phyloP scores from a whole-genome alignment of 257 asterid species.

The Eustoma russellianum region DNA sequence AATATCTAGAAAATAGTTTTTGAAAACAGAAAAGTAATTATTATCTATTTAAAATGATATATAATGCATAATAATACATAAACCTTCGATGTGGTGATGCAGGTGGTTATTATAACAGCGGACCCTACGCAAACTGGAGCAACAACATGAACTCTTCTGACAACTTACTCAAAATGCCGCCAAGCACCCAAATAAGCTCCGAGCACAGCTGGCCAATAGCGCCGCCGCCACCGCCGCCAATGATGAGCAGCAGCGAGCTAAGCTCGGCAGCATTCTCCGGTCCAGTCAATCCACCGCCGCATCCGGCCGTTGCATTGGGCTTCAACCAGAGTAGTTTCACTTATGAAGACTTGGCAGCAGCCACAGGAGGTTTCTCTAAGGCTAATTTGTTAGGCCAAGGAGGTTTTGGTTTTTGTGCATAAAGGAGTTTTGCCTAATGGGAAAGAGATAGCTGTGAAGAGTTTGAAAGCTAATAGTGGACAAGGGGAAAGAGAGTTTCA shows the following conservation, averaged over 20 bases:
- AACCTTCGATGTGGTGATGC: background rate
- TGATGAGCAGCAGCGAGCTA: conserved; percentile 47
- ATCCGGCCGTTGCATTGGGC: conserved; percentile 31
- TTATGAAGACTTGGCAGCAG: conserved; percentile 35
- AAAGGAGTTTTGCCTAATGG: conserved; percentile 46
- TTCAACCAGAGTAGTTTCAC: conserved; percentile 38
- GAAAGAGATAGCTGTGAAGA: conserved; percentile 39
- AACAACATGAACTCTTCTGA: conserved; percentile 26
- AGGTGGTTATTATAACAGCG: conserved; percentile 33
- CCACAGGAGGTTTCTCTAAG: conserved; percentile 31
- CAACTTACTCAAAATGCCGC: conserved; percentile 35
- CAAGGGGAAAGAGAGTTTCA: conserved; percentile 57
- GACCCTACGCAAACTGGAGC: conserved; percentile 26
- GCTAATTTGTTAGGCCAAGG: conserved; percentile 41
- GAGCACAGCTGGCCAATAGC: conserved; percentile 51
- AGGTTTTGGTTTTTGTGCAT: conserved; percentile 48
- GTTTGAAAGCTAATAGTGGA: conserved; percentile 42
- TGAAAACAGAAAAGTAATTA: too few species aligned
- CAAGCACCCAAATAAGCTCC: conserved; percentile 43
- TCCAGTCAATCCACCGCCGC: conserved; percentile 34
- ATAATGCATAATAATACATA: too few species aligned
- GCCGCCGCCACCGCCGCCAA: conserved; percentile 83
- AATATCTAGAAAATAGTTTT: too few species aligned
- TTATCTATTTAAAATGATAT: too few species aligned
- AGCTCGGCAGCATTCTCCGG: conserved; percentile 57